Percentiles rank a stretch among this genome's conserved stretches.
phyloP scores from a whole-genome alignment of 257 asterid species.

The Jasminum sambac region DNA sequence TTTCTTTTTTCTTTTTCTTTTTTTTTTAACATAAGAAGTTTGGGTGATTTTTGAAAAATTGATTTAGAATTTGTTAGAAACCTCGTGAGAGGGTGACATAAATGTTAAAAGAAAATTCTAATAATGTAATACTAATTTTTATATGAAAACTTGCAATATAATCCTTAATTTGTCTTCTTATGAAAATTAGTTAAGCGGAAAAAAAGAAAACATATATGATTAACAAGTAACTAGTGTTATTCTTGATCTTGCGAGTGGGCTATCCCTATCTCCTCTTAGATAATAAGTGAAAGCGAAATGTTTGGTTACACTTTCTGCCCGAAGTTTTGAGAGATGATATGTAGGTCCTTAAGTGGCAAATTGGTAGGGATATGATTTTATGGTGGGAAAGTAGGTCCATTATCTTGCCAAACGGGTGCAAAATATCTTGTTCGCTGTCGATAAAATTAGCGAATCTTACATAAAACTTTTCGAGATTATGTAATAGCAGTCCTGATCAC shows the following conservation, averaged over 20 bases:
- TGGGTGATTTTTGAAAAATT: too few relatives aligned
- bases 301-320: conserved; percentile 31
- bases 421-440: too few relatives aligned
- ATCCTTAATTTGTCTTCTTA: neutral
- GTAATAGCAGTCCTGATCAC: too few relatives aligned
- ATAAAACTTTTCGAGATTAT: too few relatives aligned
- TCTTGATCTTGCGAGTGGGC: conserved; percentile 18
- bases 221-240: conserved; percentile 2
- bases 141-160: neutral
- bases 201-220: neutral
- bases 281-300: conserved; percentile 32
- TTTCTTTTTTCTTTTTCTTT: too few relatives aligned
- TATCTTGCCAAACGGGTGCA: too few relatives aligned
- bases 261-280: conserved; percentile 22
- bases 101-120: conserved; percentile 6
- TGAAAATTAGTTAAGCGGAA: neutral
- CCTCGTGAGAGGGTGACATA: too few relatives aligned
- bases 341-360: neutral
- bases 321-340: neutral
- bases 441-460: too few relatives aligned
- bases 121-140: conserved; percentile 6
- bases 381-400: too few relatives aligned
- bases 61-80: too few relatives aligned
- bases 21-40: too few relatives aligned
- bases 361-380: neutral